phyloP scores from a whole-genome alignment of 176 grass and related monocot genomes.

The Puya raimondii region DNA sequence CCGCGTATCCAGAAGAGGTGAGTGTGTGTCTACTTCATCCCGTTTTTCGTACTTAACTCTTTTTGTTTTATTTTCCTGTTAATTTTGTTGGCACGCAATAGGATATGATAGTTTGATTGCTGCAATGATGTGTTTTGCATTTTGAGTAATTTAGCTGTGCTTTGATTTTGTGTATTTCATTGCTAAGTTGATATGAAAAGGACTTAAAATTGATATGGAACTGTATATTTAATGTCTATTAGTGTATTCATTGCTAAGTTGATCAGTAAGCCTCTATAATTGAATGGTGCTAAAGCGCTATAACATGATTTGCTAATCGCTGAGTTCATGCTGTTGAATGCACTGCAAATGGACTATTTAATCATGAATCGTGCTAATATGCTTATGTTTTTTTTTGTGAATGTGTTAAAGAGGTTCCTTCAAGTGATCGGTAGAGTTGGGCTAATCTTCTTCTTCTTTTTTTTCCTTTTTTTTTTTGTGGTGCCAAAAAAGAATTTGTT shows the following conservation, averaged over 20 bases:
- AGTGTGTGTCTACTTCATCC: conserved; percentile 2
- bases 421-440: no score
- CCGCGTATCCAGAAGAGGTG: conserved; percentile 95
- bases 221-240: no score
- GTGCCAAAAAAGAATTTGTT: background rate
- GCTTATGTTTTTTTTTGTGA: no score
- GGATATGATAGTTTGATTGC: no score
- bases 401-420: no score
- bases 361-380: background rate
- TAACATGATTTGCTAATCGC: background rate
- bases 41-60: background rate
- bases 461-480: no score
- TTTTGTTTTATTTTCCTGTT: no score
- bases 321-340: background rate
- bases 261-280: background rate
- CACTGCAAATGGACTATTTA: background rate
- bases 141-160: background rate
- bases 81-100: no score
- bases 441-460: no score
- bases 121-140: background rate
- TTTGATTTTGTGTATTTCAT: background rate
- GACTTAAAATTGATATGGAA: no score
- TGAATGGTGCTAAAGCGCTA: background rate
- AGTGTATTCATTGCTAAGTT: background rate
- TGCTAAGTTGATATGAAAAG: no score